Evolutionary conservation across 768 basidiomycete genomes (phyloP), one percentile per base, ranked within the genome.

Genomic region (Mycena olivaceomarginata): DNA sequence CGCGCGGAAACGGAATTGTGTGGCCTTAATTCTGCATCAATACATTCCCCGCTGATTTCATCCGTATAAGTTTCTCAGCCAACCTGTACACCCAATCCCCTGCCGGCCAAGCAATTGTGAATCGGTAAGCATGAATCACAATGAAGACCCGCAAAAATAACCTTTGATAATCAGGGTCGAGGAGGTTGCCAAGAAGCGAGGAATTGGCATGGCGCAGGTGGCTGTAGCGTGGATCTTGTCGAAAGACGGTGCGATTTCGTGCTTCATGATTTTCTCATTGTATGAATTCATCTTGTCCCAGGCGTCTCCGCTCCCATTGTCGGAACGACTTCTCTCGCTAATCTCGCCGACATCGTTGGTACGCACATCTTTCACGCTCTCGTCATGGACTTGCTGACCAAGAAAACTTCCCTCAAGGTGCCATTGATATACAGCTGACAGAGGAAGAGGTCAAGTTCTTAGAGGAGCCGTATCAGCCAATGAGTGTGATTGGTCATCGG

Each of bases 141-240:
- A 31, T 4, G 31, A 31, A 31, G 31, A 48, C 6, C 48, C 4
- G 13, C 48, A 12, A 2, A 15, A 16, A 16, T 48, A 45, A 2
- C 16, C 2, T 18, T 8, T 48, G 12, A 48, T 10, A 31, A 59
- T 60, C 66, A 86, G 89, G 10, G 86, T 92, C 66, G 89, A 91
- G 74, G 83, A 87, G 74, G 78, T 91, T 37, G 89, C 91, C 9
- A 88, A 88, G 79, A 85, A 87, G 63, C 86, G 84, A 25, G 85
- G 84, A 3, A 80, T 87, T 8, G 84, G 83, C 25, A 91, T 92
- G 91, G 89, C 89, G 2, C 88, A 89, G 70, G 83, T 89, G 13
- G 85, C 88, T 7, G 69, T 89, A n/a, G 88, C 89, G 2, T 90
- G 90, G 90, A 82, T 82, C 0, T 70, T 88, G 53, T 62, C 81